Conservation (phyloP, 1,139 yeast genomes). For the Blastobotrys niveus region DNA sequence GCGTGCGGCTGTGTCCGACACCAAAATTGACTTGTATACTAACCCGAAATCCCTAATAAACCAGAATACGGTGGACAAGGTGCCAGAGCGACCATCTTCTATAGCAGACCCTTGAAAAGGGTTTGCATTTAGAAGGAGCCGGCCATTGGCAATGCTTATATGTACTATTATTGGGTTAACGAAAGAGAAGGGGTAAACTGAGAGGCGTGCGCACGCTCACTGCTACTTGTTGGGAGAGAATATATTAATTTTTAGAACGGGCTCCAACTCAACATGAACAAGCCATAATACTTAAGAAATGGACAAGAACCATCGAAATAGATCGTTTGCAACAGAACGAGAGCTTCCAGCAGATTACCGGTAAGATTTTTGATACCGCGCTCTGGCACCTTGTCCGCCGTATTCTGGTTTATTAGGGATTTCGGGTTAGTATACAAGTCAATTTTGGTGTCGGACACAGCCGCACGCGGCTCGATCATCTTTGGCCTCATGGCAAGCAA, state of each 20-base stretch:
- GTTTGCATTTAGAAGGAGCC: too few relatives aligned
- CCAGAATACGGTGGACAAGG: slow-evolving; percentile 95
- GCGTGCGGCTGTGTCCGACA: background rate
- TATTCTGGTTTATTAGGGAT: slow-evolving; percentile 34
- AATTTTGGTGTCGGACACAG: background rate
- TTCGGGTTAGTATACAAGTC: background rate
- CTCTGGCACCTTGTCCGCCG: slow-evolving; percentile 99
- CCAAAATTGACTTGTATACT: background rate
- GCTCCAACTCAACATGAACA: slow-evolving; percentile 1
- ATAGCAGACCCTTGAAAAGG: too few relatives aligned
- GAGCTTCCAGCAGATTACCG: too few relatives aligned
- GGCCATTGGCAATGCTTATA: too few relatives aligned
- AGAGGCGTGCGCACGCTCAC: too few relatives aligned
- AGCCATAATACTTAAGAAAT: background rate
- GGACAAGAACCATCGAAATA: background rate
- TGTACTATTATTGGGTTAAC: too few relatives aligned
- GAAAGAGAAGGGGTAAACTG: too few relatives aligned
- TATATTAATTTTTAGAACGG: background rate
- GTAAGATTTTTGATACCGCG: slow-evolving; percentile 99
- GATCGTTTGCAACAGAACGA: too few relatives aligned
- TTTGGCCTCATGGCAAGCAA: background rate
- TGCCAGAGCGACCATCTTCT: slow-evolving; percentile 99
- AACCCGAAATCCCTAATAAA: background rate
- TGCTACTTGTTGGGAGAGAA: too few relatives aligned
- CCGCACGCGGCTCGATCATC: background rate